Base-by-base conservation (phyloP, 306 rosid genomes). In the Corylus americana region DNA sequence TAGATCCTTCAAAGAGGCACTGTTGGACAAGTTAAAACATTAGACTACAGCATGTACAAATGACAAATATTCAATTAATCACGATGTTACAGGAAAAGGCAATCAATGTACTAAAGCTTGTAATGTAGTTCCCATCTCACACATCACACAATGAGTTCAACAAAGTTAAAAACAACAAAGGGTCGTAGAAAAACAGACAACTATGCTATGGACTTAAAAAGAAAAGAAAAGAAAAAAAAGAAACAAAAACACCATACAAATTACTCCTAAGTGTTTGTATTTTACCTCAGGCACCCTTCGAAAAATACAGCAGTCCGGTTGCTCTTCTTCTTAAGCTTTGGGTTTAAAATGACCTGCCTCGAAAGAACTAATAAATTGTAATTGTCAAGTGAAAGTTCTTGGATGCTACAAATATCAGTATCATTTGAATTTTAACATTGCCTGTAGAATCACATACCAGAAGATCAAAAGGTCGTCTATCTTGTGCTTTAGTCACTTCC, bases 241-340 rank as follows among this genome's bases (percentile, higher is more conserved):
- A 75, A 39, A 7, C 3, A 2, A 25, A 39, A 54, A 8, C 14
- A 18, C 3, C 7, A 37, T 12, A 45, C 6, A 57, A 55, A 13
- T 39, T 44, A 16, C 9, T 59, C 35, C 5, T 8, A 45, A 51
- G 35, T 44, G 55, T 55, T 68, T 74, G 22, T 58, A 76, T 39
- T 75, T 79, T 85, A 94, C 98, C 98, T 94, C 74, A 94, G 86
- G 84, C 98, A 94, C 62, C 98, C 98, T 92, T 94, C 95, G 76
- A 92, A 94, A 85, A 91, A 94, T 13, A 91, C 79, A 29, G 97
- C 97, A 72, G 95, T 92, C 83, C 62, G 89, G 74, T 90, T 84
- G 91, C 97, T 87, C 80, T 77, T 94, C 88, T 89, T 91, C 85
- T 82, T 80, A 44, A 94, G 92, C 86, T 84, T 87, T 64, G 98